phyloP scores from a whole-genome alignment of 2,329 filamentous ascomycete genomes.

The Dactylellina cionopaga region DNA sequence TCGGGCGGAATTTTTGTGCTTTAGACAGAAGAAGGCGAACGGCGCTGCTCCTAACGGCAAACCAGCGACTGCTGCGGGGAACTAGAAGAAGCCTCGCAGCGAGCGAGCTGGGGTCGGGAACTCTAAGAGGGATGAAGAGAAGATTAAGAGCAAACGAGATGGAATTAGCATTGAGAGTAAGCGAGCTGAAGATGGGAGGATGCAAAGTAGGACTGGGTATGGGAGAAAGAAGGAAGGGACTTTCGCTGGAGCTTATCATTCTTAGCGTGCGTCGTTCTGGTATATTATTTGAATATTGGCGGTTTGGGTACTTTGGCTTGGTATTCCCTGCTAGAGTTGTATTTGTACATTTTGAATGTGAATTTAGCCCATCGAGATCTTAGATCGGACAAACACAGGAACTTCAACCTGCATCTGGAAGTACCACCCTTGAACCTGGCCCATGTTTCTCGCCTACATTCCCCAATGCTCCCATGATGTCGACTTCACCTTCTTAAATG shows the following conservation, averaged over 20 bases:
- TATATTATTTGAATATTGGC: not conserved
- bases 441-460: too few relatives aligned
- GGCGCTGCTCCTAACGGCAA: not conserved
- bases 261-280: not conserved
- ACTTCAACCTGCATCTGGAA: too few relatives aligned
- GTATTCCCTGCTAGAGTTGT: too few relatives aligned
- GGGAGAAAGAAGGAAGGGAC: not conserved
- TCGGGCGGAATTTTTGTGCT: constrained; percentile 75
- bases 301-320: too few relatives aligned
- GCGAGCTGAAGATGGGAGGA: not conserved
- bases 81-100: constrained; percentile 9
- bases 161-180: not conserved
- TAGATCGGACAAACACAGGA: too few relatives aligned
- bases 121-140: not conserved
- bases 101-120: not conserved
- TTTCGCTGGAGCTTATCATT: not conserved
- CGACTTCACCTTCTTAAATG: constrained; percentile 20
- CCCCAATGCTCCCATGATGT: too few relatives aligned
- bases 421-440: too few relatives aligned
- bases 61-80: constrained; percentile 10
- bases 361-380: too few relatives aligned
- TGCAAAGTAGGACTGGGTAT: not conserved
- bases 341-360: too few relatives aligned
- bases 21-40: constrained; percentile 54
- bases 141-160: not conserved